Percentiles rank a stretch among this genome's conserved stretches.
phyloP scores from a whole-genome alignment of 2,329 filamentous ascomycete species.

The Cordyceps pruinosa region DNA sequence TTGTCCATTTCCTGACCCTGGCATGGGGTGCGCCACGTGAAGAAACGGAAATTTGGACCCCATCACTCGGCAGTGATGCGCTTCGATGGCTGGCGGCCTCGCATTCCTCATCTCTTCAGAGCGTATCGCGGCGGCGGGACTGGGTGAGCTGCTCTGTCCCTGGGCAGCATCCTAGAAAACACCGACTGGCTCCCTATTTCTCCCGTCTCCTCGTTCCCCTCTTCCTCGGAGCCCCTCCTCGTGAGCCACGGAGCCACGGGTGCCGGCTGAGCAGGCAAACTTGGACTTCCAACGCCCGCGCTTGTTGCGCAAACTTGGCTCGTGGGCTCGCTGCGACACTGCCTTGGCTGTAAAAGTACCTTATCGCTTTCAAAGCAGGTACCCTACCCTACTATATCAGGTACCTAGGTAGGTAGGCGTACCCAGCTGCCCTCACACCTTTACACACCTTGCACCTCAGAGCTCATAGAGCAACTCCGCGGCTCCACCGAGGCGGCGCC shows the following conservation, averaged over 20 bases:
- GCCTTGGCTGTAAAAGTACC: no score
- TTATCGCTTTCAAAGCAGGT: background rate
- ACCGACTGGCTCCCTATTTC: background rate
- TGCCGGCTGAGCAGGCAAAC: conserved; percentile 1
- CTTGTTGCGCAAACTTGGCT: conserved; percentile 9
- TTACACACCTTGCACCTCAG: no score
- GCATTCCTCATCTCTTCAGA: background rate
- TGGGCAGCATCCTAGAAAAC: background rate
- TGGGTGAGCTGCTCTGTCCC: background rate
- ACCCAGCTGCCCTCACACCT: no score
- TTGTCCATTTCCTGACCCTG: no score
- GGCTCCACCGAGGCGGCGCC: background rate
- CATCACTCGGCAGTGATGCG: background rate
- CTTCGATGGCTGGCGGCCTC: background rate
- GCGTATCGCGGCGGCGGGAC: background rate
- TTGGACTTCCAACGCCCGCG: background rate
- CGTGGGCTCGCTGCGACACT: background rate
- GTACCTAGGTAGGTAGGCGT: background rate
- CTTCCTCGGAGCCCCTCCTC: no score
- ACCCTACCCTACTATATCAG: background rate
- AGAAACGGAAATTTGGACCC: background rate
- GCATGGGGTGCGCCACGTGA: background rate
- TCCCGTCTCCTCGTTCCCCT: no score
- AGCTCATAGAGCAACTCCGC: no score
- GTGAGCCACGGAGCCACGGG: background rate